Evolutionary conservation across 148 eudicot species (phyloP).

Genomic region (Nepenthes gracilis): DNA sequence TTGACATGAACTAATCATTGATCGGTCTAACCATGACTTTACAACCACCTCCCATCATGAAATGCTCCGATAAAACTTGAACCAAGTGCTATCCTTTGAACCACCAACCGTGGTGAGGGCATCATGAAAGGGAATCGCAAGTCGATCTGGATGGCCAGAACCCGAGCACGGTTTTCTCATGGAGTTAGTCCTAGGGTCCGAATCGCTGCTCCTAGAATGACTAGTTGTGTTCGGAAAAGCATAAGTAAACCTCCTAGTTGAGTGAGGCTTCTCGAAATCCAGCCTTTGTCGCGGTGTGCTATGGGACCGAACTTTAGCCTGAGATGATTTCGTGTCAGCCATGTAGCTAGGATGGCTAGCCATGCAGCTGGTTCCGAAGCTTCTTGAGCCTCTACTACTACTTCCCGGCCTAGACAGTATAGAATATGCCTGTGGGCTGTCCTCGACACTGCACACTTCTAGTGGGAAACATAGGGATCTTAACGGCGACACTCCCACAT

Average conservation of each 20-base stretch:
- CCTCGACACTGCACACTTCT: conserved; percentile 25
- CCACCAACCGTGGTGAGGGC: too few relatives aligned
- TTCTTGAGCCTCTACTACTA: conserved; percentile 21
- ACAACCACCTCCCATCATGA: too few relatives aligned
- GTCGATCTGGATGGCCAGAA: neutral
- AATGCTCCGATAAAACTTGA: too few relatives aligned
- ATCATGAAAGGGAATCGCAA: neutral
- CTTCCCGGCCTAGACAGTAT: conserved; percentile 42
- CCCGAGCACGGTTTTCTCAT: neutral
- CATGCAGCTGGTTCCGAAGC: neutral
- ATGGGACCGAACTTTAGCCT: conserved; percentile 9
- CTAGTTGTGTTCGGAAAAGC: neutral
- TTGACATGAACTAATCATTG: too few relatives aligned
- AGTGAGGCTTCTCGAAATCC: conserved; percentile 3
- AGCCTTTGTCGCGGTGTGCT: conserved; percentile 8
- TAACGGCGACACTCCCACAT: conserved; percentile 33
- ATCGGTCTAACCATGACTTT: too few relatives aligned
- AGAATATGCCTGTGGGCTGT: conserved; percentile 33
- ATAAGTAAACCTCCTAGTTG: conserved; percentile 1
- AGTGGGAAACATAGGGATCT: conserved; percentile 34
- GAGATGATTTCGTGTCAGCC: conserved; percentile 7
- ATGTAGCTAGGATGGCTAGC: conserved; percentile 14
- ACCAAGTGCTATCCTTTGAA: too few relatives aligned
- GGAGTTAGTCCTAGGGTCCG: neutral
- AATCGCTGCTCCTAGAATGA: neutral